Evolutionary conservation across 257 asterid genomes (phyloP).

Genomic region (Ophiorrhiza pumila): DNA sequence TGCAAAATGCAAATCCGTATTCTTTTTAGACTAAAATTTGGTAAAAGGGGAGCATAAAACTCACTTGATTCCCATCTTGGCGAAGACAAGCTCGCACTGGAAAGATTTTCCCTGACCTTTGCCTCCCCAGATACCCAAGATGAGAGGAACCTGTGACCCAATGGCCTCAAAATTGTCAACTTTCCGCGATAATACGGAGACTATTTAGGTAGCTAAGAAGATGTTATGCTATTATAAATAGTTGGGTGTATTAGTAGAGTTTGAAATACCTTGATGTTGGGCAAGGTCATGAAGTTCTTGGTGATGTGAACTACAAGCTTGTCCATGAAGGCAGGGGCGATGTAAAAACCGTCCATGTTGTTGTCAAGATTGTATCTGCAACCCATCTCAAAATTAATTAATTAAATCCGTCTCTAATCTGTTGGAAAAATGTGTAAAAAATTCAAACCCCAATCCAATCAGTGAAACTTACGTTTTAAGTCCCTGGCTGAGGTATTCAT

Average conservation of each 20-base stretch:
- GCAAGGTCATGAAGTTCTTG: constrained; percentile 75
- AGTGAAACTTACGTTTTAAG: constrained; percentile 35
- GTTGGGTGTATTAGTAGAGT: neutral
- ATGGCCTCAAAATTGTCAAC: neutral
- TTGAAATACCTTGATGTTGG: constrained; percentile 65
- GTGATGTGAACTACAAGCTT: constrained; percentile 67
- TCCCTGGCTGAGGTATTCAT: constrained; percentile 74
- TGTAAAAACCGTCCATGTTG: constrained; percentile 61
- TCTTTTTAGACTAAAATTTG: too few species aligned
- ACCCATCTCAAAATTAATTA: neutral
- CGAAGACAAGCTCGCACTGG: constrained; percentile 84
- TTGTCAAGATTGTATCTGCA: constrained; percentile 49
- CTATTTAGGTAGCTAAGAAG: neutral
- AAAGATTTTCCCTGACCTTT: constrained; percentile 93
- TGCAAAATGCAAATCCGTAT: too few species aligned
- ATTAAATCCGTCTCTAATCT: too few species aligned
- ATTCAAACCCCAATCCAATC: neutral
- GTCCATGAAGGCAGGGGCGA: constrained; percentile 94
- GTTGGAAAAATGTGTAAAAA: neutral
- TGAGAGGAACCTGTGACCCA: constrained; percentile 55
- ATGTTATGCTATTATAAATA: neutral
- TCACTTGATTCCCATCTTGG: constrained; percentile 88
- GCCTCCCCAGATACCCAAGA: constrained; percentile 95
- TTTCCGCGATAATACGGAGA: neutral
- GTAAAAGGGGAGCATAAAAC: constrained; percentile 10